Evolutionary conservation across 768 basidiomycete genomes (phyloP).

Genomic region (Lentinula sp.): DNA sequence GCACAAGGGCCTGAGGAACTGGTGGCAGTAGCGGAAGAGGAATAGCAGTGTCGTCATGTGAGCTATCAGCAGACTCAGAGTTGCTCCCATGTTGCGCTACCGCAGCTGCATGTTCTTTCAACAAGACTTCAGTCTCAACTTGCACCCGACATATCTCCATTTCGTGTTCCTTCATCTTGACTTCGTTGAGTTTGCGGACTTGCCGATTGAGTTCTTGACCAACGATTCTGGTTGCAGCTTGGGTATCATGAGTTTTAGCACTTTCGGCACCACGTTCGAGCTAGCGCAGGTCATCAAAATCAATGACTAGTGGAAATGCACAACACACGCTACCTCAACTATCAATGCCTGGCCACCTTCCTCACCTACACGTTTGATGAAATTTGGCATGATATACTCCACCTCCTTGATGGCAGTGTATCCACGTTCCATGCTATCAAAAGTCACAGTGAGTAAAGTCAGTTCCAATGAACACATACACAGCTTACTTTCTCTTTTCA

Average conservation of each 20-base stretch:
- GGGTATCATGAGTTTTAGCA: constrained; percentile 17
- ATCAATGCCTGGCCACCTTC: constrained; percentile 4
- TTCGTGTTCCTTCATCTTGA: not conserved
- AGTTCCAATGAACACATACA: not conserved
- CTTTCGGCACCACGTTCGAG: constrained; percentile 17
- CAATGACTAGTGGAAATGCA: rapidly evolving
- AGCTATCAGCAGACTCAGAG: too few species aligned
- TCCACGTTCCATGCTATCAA: not conserved
- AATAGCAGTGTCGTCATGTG: too few species aligned
- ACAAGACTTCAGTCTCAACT: too few species aligned
- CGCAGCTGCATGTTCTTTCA: not conserved
- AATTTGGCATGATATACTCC: not conserved
- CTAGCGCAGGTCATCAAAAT: constrained; percentile 2
- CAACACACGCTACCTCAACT: constrained; percentile 1
- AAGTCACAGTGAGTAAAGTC: too few species aligned
- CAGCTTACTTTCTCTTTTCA: not conserved
- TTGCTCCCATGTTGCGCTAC: not conserved
- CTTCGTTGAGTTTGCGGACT: not conserved
- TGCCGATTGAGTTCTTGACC: constrained; percentile 15
- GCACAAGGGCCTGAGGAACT: not conserved
- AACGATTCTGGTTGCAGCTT: constrained; percentile 12
- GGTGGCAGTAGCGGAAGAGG: not conserved
- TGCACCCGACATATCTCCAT: not conserved
- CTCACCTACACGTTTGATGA: not conserved
- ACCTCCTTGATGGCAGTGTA: not conserved